Percentiles rank a stretch among this genome's conserved stretches.
Evolutionary conservation across 78 protist species (phyloP).

Genomic region (Dictyostelium firmibasis): DNA sequence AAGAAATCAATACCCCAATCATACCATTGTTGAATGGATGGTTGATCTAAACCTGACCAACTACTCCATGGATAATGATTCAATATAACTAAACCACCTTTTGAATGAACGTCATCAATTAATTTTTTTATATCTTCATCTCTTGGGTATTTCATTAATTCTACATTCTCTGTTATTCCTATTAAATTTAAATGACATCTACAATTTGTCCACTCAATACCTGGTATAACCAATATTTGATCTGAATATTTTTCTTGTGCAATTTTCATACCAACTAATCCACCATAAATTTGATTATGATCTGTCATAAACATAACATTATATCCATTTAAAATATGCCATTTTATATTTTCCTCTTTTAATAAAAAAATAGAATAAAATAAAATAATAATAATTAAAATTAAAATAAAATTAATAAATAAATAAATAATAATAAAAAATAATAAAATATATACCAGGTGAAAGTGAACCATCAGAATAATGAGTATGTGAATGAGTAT

Average conservation of each 20-base stretch:
- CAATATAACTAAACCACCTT: conserved; percentile 56
- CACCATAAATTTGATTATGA: conserved; percentile 38
- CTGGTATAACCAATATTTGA: conserved; percentile 38
- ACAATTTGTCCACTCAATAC: conserved; percentile 61
- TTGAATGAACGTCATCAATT: conserved; percentile 4
- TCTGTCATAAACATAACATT: conserved; percentile 67
- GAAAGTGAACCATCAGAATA: conserved; percentile 39
- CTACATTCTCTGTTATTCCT: background rate
- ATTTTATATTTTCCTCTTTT: conserved; percentile 30
- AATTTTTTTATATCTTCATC: conserved; percentile 7
- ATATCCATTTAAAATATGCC: conserved; percentile 59
- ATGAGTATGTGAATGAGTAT: conserved; percentile 43
- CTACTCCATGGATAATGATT: conserved; percentile 60
- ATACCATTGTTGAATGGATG: background rate
- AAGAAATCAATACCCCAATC: conserved; percentile 44
- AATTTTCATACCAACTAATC: conserved; percentile 13
- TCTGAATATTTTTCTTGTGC: conserved; percentile 44
- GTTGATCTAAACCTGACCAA: conserved; percentile 46
- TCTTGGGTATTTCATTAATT: conserved; percentile 30
- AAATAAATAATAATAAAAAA: no score
- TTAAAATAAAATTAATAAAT: no score
- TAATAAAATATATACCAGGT: background rate
- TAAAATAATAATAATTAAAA: no score
- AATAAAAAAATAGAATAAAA: no score
- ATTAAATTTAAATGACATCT: conserved; percentile 45